Conservation (phyloP, 306 rosid genomes). For the Casuarina equisetifolia region DNA sequence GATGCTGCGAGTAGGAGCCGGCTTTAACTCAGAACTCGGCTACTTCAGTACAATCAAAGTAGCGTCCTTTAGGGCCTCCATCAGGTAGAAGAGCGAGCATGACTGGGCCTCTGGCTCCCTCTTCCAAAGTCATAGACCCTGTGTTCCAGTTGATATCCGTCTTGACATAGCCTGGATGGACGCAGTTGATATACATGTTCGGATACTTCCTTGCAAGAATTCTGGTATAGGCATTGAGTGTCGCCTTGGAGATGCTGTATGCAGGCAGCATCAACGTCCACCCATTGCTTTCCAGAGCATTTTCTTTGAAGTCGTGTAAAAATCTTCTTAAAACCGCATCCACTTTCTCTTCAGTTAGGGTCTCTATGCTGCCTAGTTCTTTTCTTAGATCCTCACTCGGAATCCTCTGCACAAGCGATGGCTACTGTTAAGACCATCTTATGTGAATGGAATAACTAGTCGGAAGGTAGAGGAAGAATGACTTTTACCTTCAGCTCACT, state of each 20-base stretch:
- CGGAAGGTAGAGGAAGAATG: neutral
- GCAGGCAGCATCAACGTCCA: conserved; percentile 63
- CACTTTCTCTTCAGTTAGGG: conserved; percentile 49
- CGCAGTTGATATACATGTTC: conserved; percentile 50
- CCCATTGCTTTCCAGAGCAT: conserved; percentile 50
- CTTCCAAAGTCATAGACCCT: conserved; percentile 41
- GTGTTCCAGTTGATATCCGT: conserved; percentile 54
- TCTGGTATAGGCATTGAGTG: conserved; percentile 58
- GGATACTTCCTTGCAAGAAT: conserved; percentile 47
- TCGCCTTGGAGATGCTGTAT: conserved; percentile 51
- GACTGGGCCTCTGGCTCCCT: conserved; percentile 56
- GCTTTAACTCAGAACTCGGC: conserved; percentile 33
- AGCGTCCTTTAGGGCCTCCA: conserved; percentile 49
- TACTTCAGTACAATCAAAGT: conserved; percentile 42
- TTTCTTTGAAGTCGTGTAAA: conserved; percentile 41
- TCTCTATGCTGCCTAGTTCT: conserved; percentile 40
- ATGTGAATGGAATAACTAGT: neutral
- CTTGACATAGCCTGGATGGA: conserved; percentile 57
- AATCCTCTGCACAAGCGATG: conserved; percentile 47
- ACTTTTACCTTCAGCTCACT: conserved; percentile 51
- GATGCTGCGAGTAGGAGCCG: neutral
- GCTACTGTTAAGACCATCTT: neutral
- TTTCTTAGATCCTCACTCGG: conserved; percentile 42
- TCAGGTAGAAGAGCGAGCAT: conserved; percentile 46
- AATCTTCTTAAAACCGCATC: conserved; percentile 45